Evolutionary conservation across 1,139 yeast species (phyloP), one percentile per base, ranked within the genome.

Genomic region (Nakaseomyces kungkrabaensis): DNA sequence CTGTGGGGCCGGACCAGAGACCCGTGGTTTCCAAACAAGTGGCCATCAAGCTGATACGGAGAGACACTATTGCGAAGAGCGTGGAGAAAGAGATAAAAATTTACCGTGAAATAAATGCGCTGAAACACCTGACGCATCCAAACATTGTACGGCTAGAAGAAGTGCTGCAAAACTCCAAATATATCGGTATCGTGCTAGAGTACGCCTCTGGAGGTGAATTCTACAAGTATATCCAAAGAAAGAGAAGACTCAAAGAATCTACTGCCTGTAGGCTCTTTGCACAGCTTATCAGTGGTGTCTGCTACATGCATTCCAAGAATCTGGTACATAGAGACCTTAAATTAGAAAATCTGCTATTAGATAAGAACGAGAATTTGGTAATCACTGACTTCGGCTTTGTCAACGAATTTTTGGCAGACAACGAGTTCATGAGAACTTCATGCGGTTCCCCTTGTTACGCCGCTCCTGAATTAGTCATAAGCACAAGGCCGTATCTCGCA

Each of bases 401-500:
- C 43, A 92, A 92, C 69, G 83, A 94, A 41, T 92, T 88, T 70
- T 76, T 77, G 52, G 71, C 74, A 36, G 76, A 75, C 33, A 77
- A 77, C 56, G 96, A 88, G 65, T 72, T 88, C 50, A 92, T 92
- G 98, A 84, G 83, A 65, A 92, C 98, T 0, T 82, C 92, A 46
- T 92, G 99, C 69, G 99, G 99, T 1, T 87, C 96, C 5, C 98
- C 98, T 0, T 90, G 98, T 68, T 92, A 92, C 68, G 97, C 97
- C 0, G 98, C 98, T 3, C 98, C 98, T 0, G 98, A 92, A 67
- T 72, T 92, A 53, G 98, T 92, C 4, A 83, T 90, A 41, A 83
- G 94, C 11, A 90, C 84, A 59, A 76, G 81, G 50, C 92, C 94
- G 24, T 92, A 92, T 66, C 89, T 85, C 59, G 97, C 96, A n/a